Evolutionary conservation across 1,284 basidiomycete species (phyloP).

Genomic region (Apiotrichum mycotoxinovorans): DNA sequence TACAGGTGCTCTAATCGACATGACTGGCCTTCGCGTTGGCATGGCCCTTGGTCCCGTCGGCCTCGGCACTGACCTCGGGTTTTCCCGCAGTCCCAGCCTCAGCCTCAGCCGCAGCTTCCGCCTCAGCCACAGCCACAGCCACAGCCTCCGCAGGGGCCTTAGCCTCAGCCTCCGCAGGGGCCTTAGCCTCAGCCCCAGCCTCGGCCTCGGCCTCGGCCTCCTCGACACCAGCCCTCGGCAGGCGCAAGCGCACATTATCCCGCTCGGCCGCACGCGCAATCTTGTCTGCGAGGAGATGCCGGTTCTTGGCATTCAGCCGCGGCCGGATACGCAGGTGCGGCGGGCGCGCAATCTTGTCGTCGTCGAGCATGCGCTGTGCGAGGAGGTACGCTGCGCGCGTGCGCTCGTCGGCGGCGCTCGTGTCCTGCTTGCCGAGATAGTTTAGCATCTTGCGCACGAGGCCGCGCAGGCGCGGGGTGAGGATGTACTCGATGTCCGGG

Average conservation of each 20-base stretch:
- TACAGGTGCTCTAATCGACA: no score
- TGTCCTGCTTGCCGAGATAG: conserved; percentile 9
- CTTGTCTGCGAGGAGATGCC: not conserved
- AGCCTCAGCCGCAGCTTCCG: no score
- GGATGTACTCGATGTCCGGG: not conserved
- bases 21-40: no score
- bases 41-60: no score
- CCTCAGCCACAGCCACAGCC: not conserved
- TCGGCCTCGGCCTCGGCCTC: no score
- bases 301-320: not conserved
- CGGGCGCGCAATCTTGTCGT: conserved; percentile 10
- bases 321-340: not conserved
- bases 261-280: not conserved
- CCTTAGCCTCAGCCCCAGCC: not conserved
- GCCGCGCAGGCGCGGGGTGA: conserved; percentile 6
- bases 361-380: conserved; percentile 12
- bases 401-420: not conserved
- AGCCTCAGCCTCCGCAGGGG: no score
- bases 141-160: not conserved
- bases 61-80: no score
- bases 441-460: conserved; percentile 9
- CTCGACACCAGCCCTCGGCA: not conserved
- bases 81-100: no score
- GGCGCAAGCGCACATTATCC: not conserved
- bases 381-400: conserved; percentile 1